These are phyloP conservation scores for Bacidia rubella DNA, from an alignment of 495 filamentous ascomycete genomes.

Conservation along the genomic window DNA sequence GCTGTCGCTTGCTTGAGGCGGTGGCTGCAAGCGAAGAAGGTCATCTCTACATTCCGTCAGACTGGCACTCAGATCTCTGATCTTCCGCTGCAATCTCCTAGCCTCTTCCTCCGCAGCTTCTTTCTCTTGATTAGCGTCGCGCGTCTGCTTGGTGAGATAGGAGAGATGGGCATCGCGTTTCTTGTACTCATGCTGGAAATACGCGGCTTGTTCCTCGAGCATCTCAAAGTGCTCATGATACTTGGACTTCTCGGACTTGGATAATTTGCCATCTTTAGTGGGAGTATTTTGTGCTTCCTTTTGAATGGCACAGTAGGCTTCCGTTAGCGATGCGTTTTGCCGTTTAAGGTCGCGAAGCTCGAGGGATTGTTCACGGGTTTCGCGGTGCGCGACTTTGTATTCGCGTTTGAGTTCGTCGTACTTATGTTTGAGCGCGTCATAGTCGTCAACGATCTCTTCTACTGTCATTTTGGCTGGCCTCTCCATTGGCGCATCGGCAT, in stretches of 20 bases:
- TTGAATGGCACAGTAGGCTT: slow-evolving; percentile 8
- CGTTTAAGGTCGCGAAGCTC: slow-evolving; percentile 16
- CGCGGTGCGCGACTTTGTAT: slow-evolving; percentile 2
- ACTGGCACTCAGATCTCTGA: slow-evolving; percentile 8
- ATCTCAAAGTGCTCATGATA: slow-evolving; percentile 15
- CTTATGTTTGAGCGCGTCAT: not conserved
- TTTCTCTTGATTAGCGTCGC: slow-evolving; percentile 17
- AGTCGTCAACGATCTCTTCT: slow-evolving; percentile 2
- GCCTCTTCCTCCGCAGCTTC: slow-evolving; percentile 3
- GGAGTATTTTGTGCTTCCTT: slow-evolving; percentile 3
- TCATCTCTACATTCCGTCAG: slow-evolving; percentile 17
- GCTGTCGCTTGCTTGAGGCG: slow-evolving; percentile 14
- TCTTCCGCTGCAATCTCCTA: slow-evolving; percentile 12
- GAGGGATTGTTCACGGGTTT: slow-evolving; percentile 13
- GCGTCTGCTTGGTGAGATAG: slow-evolving; percentile 13
- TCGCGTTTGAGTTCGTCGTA: slow-evolving; percentile 8
- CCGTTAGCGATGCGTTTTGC: slow-evolving; percentile 9
- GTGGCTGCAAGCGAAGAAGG: slow-evolving; percentile 14
- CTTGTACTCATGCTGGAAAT: slow-evolving; percentile 13
- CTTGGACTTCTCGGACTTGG: slow-evolving; percentile 10
- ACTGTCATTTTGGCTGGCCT: not conserved
- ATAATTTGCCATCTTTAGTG: slow-evolving; percentile 2
- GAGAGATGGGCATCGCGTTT: slow-evolving; percentile 15
- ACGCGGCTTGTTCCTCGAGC: slow-evolving; percentile 12
- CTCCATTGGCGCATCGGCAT: not conserved